Conservation (phyloP, 2,329 filamentous ascomycete genomes). For the Chaetomiaceae sp. region DNA sequence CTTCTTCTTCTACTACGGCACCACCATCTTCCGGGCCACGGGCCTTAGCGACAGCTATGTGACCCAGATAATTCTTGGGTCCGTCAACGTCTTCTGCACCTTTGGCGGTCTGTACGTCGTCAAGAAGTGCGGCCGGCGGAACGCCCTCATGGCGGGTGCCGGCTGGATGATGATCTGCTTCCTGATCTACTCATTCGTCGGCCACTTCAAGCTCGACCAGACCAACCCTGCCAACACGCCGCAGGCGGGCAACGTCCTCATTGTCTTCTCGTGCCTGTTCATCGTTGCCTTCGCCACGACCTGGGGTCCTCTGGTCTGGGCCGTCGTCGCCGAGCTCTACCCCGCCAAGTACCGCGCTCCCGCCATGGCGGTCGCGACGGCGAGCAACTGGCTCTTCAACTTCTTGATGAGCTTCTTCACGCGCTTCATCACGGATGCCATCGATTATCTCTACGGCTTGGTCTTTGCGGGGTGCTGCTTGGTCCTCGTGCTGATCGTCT, state of each 20-base stretch:
- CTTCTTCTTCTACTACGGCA: conserved; percentile 63
- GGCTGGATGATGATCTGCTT: conserved; percentile 67
- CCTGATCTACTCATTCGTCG: conserved; percentile 59
- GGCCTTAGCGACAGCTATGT: conserved; percentile 63
- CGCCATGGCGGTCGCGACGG: conserved; percentile 57
- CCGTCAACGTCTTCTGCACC: conserved; percentile 65
- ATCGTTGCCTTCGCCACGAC: conserved; percentile 66
- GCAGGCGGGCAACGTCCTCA: conserved; percentile 64
- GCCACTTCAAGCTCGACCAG: conserved; percentile 39
- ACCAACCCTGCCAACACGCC: conserved; percentile 40
- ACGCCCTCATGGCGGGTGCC: conserved; percentile 62
- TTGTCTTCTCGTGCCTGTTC: conserved; percentile 72
- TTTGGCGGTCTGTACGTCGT: conserved; percentile 65
- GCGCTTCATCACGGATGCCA: conserved; percentile 68
- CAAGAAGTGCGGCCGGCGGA: conserved; percentile 63
- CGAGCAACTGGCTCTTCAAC: conserved; percentile 67
- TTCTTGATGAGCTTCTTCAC: conserved; percentile 76
- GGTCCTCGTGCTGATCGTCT: conserved; percentile 60
- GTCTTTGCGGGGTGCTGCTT: conserved; percentile 71
- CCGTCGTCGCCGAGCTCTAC: conserved; percentile 64
- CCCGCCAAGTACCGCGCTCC: conserved; percentile 57
- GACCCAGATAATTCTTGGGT: conserved; percentile 63
- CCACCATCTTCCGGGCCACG: conserved; percentile 62
- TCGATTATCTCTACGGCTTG: conserved; percentile 70
- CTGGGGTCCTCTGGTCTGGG: conserved; percentile 68